Evolutionary conservation across 129 eudicot species (phyloP).

Genomic region (Heracleum sosnowskyi): DNA sequence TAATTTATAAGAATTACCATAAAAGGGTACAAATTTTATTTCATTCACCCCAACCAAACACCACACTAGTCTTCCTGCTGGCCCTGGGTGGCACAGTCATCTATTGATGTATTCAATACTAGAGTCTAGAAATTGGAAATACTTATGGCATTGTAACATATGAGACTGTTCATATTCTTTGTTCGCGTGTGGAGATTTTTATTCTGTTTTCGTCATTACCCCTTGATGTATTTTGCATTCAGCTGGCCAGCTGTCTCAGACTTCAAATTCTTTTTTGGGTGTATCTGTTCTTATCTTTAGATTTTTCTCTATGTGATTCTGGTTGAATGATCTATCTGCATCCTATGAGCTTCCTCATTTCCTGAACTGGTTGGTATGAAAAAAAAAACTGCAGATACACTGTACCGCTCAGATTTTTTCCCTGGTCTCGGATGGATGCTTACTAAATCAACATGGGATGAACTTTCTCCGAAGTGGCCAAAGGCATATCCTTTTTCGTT

Average conservation of each 20-base stretch:
- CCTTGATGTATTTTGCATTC: neutral
- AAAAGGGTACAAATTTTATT: neutral
- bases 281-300: neutral
- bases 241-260: neutral
- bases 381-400: slow-evolving; percentile 52
- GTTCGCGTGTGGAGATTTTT: neutral
- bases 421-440: slow-evolving; percentile 99
- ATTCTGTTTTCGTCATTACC: neutral
- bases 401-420: slow-evolving; percentile 93
- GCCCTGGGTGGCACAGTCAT: neutral
- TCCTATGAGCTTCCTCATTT: neutral
- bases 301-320: neutral
- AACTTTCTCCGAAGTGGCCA: slow-evolving; percentile 98
- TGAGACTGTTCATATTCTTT: neutral
- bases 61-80: neutral
- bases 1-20: neutral
- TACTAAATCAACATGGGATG: slow-evolving; percentile 82
- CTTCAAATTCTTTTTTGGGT: neutral
- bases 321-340: neutral
- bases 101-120: neutral
- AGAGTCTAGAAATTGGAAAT: neutral
- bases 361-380: neutral
- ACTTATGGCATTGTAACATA: neutral
- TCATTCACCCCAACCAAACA: neutral
- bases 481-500: slow-evolving; percentile 88